phyloP scores from a whole-genome alignment of 768 basidiomycete genomes.

The Tricholoma furcatifolium region DNA sequence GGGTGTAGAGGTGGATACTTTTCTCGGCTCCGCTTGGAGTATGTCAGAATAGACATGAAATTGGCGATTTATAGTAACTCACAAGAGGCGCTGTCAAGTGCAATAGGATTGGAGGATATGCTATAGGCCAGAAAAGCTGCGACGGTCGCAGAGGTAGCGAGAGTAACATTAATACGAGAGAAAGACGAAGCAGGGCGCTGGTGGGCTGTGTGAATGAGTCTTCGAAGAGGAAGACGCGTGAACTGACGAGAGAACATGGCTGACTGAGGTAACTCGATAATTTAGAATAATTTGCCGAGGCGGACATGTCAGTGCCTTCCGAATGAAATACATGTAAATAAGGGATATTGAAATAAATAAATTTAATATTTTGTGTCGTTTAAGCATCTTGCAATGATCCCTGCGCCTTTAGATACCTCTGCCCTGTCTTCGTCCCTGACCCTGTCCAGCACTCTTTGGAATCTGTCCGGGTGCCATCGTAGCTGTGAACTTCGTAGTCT shows the following conservation, averaged over 20 bases:
- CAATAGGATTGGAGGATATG: conserved; percentile 42
- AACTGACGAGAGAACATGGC: conserved; percentile 52
- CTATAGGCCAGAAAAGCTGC: conserved; percentile 50
- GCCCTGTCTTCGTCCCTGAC: conserved; percentile 52
- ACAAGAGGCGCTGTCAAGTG: conserved; percentile 44
- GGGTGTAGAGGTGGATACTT: conserved; percentile 1
- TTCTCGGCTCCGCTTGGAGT: conserved; percentile 8
- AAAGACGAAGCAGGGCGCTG: conserved; percentile 20
- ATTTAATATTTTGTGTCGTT: conserved; percentile 55
- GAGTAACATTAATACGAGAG: conserved; percentile 30
- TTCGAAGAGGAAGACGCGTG: conserved; percentile 50
- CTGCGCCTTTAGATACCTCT: conserved; percentile 60
- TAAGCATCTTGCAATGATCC: conserved; percentile 62
- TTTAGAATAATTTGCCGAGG: conserved; percentile 15
- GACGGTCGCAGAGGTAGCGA: conserved; percentile 44
- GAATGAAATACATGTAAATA: conserved; percentile 8
- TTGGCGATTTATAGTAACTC: conserved; percentile 7
- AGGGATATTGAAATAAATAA: not conserved
- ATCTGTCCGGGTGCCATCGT: conserved; percentile 82
- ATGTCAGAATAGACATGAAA: not conserved
- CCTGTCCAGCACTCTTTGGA: conserved; percentile 53
- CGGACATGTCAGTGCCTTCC: conserved; percentile 5
- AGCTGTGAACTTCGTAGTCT: conserved; percentile 65
- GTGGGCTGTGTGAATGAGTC: conserved; percentile 48
- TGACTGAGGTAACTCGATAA: conserved; percentile 1